Evolutionary conservation across 495 filamentous ascomycete genomes (phyloP), one percentile per base, ranked within the genome.

Genomic region (Annulohypoxylon stygium): DNA sequence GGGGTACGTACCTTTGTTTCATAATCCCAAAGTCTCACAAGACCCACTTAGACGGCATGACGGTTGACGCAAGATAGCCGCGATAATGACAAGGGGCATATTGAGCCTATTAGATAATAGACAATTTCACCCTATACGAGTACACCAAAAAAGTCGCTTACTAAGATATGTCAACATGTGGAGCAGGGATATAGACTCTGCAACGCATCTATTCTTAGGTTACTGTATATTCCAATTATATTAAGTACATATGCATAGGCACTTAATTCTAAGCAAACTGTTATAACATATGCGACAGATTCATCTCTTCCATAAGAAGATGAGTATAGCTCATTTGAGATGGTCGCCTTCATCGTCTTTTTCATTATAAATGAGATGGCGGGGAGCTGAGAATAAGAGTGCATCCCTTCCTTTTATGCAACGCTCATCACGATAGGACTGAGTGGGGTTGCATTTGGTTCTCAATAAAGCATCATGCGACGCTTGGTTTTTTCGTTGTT

Each of bases 11-110:
- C 64, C 63, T 63, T 41, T 34, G 67, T 70, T 70, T 67, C 63
- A 67, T 54, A 41, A 53, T 67, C 50, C 61, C 26, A 70, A 53
- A 53, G 58, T 67, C 51, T 70, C 12, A 39, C 59, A 54, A 45
- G 67, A 70, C 64, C 72, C 67, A 67, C 67, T 48, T 39, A 16
- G 48, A 64, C 41, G 67, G 63, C 48, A 54, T 14, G 48, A 64
- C 43, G 67, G 63, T 68, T 67, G 69, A 75, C 72, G 72, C 72
- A 75, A 75, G 72, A 75, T 75, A 75, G 72, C 72, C 72, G 72
- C 72, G 72, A 70, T 61, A 47, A 47, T 57, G 62, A 64, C 67
- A 67, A 64, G 63, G 71, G 71, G 12, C 34, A 7, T 54, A 30
- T 54, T 54, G 25, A 10, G n/a, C 41, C 37, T 54, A 69, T 61